These are phyloP conservation scores for Prunus campanulata DNA, from an alignment of 306 rosid species.

Conservation along the genomic window DNA sequence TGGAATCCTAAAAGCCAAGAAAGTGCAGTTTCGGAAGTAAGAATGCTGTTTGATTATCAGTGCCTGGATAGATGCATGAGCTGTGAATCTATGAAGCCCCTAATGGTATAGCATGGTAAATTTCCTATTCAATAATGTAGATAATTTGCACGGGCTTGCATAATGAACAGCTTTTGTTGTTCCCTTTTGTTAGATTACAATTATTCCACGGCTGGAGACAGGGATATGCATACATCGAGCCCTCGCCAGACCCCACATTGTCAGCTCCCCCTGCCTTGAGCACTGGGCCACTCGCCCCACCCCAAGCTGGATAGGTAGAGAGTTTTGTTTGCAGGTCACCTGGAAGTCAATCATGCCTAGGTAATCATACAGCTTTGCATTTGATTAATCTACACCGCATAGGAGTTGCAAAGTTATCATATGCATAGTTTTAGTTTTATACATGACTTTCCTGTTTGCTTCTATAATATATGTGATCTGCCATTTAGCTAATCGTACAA, in stretches of 20 bases:
- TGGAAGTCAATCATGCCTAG: neutral
- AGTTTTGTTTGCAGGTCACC: neutral
- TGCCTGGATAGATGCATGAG: constrained; percentile 18
- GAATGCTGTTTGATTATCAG: constrained; percentile 11
- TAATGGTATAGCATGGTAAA: neutral
- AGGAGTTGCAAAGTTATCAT: neutral
- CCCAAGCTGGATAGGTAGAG: neutral
- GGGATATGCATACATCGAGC: neutral
- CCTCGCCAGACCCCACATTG: neutral
- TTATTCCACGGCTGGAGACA: constrained; percentile 6
- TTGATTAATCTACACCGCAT: neutral
- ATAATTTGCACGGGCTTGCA: neutral
- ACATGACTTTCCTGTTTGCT: neutral
- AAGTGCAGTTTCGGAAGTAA: constrained; percentile 34
- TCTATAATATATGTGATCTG: neutral
- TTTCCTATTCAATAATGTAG: neutral
- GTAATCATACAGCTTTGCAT: neutral
- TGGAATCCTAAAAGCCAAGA: constrained; percentile 54
- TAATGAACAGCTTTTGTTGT: neutral
- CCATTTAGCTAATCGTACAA: neutral
- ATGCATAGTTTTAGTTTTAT: neutral
- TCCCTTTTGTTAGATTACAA: neutral
- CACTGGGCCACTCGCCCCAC: neutral
- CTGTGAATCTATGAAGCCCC: constrained; percentile 7
- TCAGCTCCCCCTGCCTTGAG: neutral